A percentile compares a stretch with the other conserved stretches of the same genome.
Evolutionary conservation across 495 filamentous ascomycete species (phyloP).

Genomic region (Tuber microsphaerosporum): DNA sequence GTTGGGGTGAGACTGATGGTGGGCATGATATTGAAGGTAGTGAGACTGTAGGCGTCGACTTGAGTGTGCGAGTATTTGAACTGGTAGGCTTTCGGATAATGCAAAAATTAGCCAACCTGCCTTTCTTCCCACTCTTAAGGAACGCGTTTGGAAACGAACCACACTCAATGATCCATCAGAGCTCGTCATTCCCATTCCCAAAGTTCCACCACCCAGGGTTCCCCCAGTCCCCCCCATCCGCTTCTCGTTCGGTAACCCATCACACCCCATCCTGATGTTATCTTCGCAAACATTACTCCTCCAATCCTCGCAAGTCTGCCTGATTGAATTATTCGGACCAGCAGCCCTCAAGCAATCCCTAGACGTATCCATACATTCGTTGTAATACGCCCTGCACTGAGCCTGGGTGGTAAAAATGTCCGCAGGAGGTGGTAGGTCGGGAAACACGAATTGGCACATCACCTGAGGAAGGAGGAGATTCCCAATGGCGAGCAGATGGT

Average conservation of each 20-base stretch:
- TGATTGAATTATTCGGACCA: neutral
- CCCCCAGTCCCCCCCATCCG: neutral
- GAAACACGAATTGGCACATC: constrained; percentile 15
- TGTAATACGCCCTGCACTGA: constrained; percentile 18
- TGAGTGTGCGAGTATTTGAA: neutral
- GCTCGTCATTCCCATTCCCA: neutral
- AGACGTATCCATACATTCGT: constrained; percentile 27
- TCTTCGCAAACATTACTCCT: constrained; percentile 22
- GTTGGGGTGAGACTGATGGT: constrained; percentile 78
- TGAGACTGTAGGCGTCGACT: neutral
- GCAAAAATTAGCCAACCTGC: neutral
- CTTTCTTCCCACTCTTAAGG: neutral
- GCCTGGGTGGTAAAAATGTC: constrained; percentile 10
- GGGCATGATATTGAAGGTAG: constrained; percentile 26
- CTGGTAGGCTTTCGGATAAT: neutral
- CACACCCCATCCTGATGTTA: constrained; percentile 26
- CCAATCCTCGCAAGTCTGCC: constrained; percentile 20
- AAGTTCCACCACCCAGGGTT: neutral
- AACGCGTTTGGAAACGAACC: neutral
- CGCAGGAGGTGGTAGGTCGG: neutral
- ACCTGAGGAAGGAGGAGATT: neutral
- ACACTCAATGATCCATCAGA: neutral
- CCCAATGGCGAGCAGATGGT: neutral
- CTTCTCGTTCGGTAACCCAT: constrained; percentile 15
- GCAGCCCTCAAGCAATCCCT: constrained; percentile 19